phyloP scores from a whole-genome alignment of 2,329 filamentous ascomycete species.

The Westerdykella ornata region DNA sequence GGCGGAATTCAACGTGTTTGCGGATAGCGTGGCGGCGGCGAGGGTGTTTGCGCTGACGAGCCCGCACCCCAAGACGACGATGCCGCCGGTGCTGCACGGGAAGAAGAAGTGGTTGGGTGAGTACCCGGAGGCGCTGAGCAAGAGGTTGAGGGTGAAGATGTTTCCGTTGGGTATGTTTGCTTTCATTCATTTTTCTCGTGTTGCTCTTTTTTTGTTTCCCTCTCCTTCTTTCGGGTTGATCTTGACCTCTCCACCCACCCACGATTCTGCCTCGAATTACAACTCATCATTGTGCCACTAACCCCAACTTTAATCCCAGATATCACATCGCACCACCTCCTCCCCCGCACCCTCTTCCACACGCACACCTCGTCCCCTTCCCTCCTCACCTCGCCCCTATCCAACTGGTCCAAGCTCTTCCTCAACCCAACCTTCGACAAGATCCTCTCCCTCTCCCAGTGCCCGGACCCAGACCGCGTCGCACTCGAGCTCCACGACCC shows the following conservation, averaged over 20 bases:
- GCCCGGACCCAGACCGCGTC: constrained; percentile 31
- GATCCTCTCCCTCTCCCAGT: constrained; percentile 37
- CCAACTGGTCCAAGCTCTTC: constrained; percentile 43
- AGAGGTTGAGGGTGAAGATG: constrained; percentile 41
- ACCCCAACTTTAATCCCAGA: constrained; percentile 22
- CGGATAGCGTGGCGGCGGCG: constrained; percentile 55
- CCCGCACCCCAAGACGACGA: constrained; percentile 63
- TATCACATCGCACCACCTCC: constrained; percentile 41
- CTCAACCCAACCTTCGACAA: constrained; percentile 43
- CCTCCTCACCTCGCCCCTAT: constrained; percentile 37
- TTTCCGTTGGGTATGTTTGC: constrained; percentile 40
- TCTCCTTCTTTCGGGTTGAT: not conserved
- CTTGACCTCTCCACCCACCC: not conserved
- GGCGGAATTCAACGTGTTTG: constrained; percentile 93
- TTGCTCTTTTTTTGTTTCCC: not conserved
- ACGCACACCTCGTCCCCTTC: constrained; percentile 18
- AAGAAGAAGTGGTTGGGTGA: constrained; percentile 27
- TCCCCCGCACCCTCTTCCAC: constrained; percentile 38
- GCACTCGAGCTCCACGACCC: constrained; percentile 45
- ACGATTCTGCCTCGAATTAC: not conserved
- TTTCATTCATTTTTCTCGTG: not conserved
- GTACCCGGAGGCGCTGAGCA: constrained; percentile 40
- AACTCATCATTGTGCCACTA: constrained; percentile 6
- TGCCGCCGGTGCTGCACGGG: constrained; percentile 59
- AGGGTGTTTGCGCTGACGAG: constrained; percentile 46